Percentiles rank a stretch among this genome's conserved stretches.
Conservation (phyloP, 176 grass and related monocot genomes). For the Ananas comosus region DNA sequence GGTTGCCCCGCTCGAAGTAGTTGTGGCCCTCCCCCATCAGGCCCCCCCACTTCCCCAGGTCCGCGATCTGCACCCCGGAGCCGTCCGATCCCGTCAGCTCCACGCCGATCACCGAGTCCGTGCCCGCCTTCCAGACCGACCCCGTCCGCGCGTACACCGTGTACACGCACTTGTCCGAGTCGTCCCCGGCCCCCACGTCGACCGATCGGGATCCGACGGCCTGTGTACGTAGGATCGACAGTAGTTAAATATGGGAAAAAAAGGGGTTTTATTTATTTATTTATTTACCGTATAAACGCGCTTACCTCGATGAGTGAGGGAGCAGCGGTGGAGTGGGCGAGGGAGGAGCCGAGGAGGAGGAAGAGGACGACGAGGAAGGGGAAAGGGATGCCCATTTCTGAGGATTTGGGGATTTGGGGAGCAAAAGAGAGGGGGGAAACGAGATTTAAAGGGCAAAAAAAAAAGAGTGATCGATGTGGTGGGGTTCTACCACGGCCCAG, state of each 20-base stretch:
- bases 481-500: too few relatives aligned
- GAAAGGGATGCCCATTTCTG: background rate
- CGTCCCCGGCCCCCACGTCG: conserved; percentile 7
- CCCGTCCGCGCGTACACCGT: conserved; percentile 27
- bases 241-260: too few relatives aligned
- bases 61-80: conserved; percentile 4
- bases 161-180: conserved; percentile 29
- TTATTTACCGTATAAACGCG: too few relatives aligned
- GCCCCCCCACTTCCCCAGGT: conserved; percentile 24
- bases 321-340: conserved; percentile 13
- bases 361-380: background rate
- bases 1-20: conserved; percentile 31
- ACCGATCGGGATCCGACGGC: background rate
- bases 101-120: conserved; percentile 23
- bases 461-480: too few relatives aligned
- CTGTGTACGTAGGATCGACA: background rate
- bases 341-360: conserved; percentile 9
- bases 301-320: conserved; percentile 21
- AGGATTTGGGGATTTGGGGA: background rate
- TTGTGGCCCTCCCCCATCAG: conserved; percentile 25
- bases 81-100: conserved; percentile 20
- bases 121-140: conserved; percentile 19
- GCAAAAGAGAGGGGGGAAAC: too few relatives aligned
- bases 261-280: too few relatives aligned
- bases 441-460: too few relatives aligned